A percentile compares a stretch with the other conserved stretches of the same genome.
Conservation (phyloP, 2,329 filamentous ascomycete genomes). For the Xylariaceae sp. region DNA sequence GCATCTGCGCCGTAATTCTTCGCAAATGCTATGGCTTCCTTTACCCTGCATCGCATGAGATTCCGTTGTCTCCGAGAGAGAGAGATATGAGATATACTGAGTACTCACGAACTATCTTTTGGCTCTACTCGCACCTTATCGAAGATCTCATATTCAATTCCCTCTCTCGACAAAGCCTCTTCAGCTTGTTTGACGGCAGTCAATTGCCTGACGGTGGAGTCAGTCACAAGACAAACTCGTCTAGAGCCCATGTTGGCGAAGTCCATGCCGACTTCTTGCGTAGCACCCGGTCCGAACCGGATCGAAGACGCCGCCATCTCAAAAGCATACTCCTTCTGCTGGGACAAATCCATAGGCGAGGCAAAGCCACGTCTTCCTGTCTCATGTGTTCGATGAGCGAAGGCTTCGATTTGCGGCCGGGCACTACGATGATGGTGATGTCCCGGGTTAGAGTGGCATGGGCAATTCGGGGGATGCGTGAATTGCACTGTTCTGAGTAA, state of each 20-base stretch:
- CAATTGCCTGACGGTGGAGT: conserved; percentile 72
- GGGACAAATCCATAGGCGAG: conserved; percentile 66
- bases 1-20: conserved; percentile 79
- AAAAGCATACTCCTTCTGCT: conserved; percentile 93
- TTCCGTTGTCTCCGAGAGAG: not conserved
- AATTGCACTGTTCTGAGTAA: conserved; percentile 87
- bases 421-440: conserved; percentile 70
- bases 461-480: conserved; percentile 79
- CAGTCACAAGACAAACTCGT: conserved; percentile 88
- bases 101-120: conserved; percentile 79
- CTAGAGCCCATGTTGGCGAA: conserved; percentile 84
- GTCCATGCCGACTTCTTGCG: conserved; percentile 97
- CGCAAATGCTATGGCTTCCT: conserved; percentile 81
- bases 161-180: conserved; percentile 72
- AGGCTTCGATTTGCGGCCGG: conserved; percentile 42
- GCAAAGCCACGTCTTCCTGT: conserved; percentile 51
- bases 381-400: conserved; percentile 40
- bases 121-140: conserved; percentile 80
- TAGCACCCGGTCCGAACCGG: conserved; percentile 86
- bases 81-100: not conserved
- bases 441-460: conserved; percentile 85
- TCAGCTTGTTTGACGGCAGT: conserved; percentile 86
- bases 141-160: conserved; percentile 75
- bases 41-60: conserved; percentile 52
- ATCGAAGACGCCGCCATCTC: conserved; percentile 97